Evolutionary conservation across 495 filamentous ascomycete genomes (phyloP), one percentile per base, ranked within the genome.

Genomic region (Podospora fimiseda): DNA sequence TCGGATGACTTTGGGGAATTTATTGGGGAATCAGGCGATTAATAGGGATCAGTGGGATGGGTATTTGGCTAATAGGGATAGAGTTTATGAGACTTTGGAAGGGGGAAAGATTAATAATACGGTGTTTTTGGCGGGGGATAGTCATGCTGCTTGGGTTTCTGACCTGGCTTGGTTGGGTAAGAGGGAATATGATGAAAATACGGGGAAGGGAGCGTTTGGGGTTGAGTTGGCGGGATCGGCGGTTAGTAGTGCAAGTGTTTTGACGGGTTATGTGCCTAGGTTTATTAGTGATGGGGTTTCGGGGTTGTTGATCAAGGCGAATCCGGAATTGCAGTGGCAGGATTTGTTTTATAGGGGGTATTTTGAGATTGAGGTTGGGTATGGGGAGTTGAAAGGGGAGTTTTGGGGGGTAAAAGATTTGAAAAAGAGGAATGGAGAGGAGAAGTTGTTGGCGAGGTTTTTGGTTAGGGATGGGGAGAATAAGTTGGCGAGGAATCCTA

Each of bases 301-400:
- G 9, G 23, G 67, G 19, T 68, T 65, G 33, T 71, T 80, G 22
- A 69, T 81, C 21, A 61, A 51, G 9, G 67, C 69, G 14, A 87
- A 85, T 58, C 57, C 62, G 19, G 79, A 82, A 59, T 70, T 88
- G 51, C 80, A 84, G 63, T 88, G 84, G 83, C 77, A 81, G 55
- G 84, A 87, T 54, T 64, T 79, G 37, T 86, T 80, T 59, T 88
- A 88, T 59, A 71, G 83, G 22, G 84, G 80, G 1, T 83, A 82
- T 49, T 86, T 79, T 58, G 75, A 80, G 47, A 57, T 84, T 39
- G 65, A 71, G 47, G 52, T 84, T 7, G 64, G 67, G n/a, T 75
- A 76, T 55, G 66, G 74, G 18, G 60, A 65, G 14, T 70, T 80
- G 47, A 64, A 70, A 41, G 81, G 81, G 2, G 60, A 56, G 21